A percentile compares a stretch with the other conserved stretches of the same genome.
phyloP scores from a whole-genome alignment of 257 asterid genomes.

The Solanum piurae region DNA sequence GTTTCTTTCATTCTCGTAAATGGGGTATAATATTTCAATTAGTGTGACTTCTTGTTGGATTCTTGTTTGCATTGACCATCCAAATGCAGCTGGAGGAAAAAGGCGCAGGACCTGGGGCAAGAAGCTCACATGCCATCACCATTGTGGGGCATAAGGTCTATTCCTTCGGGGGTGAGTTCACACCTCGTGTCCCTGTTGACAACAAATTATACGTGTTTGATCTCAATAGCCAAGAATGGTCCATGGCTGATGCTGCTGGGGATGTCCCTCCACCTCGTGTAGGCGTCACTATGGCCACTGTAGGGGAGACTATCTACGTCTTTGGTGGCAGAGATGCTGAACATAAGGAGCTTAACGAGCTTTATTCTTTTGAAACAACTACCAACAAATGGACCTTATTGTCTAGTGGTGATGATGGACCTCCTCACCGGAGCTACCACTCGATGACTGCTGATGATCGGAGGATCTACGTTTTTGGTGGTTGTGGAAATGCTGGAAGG shows the following conservation, averaged over 20 bases:
- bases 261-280: slow-evolving; percentile 84
- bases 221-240: slow-evolving; percentile 55
- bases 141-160: slow-evolving; percentile 63
- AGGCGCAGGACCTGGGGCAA: slow-evolving; percentile 77
- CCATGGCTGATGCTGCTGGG: slow-evolving; percentile 44
- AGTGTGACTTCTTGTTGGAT: background rate
- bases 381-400: slow-evolving; percentile 53
- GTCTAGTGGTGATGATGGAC: slow-evolving; percentile 30
- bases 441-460: slow-evolving; percentile 60
- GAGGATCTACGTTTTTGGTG: slow-evolving; percentile 62
- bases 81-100: slow-evolving; percentile 62
- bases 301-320: slow-evolving; percentile 46
- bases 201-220: slow-evolving; percentile 57
- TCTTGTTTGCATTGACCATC: background rate
- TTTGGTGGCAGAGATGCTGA: slow-evolving; percentile 78
- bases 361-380: slow-evolving; percentile 47
- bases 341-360: slow-evolving; percentile 67
- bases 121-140: slow-evolving; percentile 87
- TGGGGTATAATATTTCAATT: background rate
- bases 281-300: slow-evolving; percentile 70
- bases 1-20: background rate
- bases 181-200: slow-evolving; percentile 79
- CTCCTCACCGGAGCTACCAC: slow-evolving; percentile 79
- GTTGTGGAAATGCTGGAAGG: slow-evolving; percentile 71
- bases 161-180: slow-evolving; percentile 81